These are phyloP conservation scores for Aureobasidium lini DNA, from an alignment of 2,329 filamentous ascomycete genomes.

Conservation along the genomic window DNA sequence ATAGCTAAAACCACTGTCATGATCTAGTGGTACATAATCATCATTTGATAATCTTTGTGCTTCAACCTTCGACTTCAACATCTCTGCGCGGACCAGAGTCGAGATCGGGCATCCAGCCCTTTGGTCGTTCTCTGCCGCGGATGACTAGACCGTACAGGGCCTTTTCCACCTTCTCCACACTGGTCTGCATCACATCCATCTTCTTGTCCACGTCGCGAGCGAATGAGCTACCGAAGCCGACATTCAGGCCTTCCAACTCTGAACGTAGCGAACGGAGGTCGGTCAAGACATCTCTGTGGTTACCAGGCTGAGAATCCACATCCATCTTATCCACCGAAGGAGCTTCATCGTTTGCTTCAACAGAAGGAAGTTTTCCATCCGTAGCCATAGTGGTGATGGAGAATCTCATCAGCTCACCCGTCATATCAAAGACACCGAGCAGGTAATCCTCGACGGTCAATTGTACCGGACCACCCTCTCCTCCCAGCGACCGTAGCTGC, in stretches of 20 bases:
- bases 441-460: slow-evolving; percentile 80
- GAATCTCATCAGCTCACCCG: slow-evolving; percentile 95
- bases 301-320: slow-evolving; percentile 21
- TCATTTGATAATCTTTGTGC: not conserved
- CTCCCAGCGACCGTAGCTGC: slow-evolving; percentile 31
- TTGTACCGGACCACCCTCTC: slow-evolving; percentile 43
- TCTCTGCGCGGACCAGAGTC: slow-evolving; percentile 33
- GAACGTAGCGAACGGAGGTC: slow-evolving; percentile 75
- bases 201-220: slow-evolving; percentile 65
- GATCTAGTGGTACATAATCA: not conserved
- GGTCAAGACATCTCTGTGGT: slow-evolving; percentile 57
- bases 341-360: slow-evolving; percentile 26
- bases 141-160: slow-evolving; percentile 83
- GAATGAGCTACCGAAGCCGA: slow-evolving; percentile 45
- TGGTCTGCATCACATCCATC: slow-evolving; percentile 75
- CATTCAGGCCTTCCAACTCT: slow-evolving; percentile 65
- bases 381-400: slow-evolving; percentile 83
- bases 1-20: not conserved
- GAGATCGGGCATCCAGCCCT: slow-evolving; percentile 84
- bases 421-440: slow-evolving; percentile 85
- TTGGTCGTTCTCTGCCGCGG: slow-evolving; percentile 78
- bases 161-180: slow-evolving; percentile 89
- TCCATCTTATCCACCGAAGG: slow-evolving; percentile 26
- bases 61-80: slow-evolving; percentile 32
- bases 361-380: slow-evolving; percentile 50